Conservation (phyloP, 2,329 filamentous ascomycete genomes). For the Rhinocladiella mackenziei region DNA sequence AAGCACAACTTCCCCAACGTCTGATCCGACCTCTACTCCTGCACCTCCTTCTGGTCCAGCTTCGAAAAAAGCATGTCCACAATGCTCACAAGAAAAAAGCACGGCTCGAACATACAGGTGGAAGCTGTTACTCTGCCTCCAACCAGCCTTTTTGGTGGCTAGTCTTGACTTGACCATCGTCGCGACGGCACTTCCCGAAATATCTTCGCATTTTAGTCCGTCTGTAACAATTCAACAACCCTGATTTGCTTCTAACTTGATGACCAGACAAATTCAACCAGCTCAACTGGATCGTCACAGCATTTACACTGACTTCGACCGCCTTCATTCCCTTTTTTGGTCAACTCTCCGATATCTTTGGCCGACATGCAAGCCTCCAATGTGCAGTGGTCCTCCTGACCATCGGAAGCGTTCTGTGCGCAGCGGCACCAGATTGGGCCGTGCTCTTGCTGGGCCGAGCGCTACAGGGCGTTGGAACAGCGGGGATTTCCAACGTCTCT, state of each 20-base stretch:
- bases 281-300: conserved; percentile 51
- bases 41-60: neutral
- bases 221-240: neutral
- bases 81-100: conserved; percentile 36
- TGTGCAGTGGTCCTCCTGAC: conserved; percentile 56
- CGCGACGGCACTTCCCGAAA: conserved; percentile 57
- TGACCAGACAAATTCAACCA: conserved; percentile 57
- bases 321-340: conserved; percentile 50
- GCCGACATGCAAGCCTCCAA: conserved; percentile 50
- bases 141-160: conserved; percentile 59
- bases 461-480: conserved; percentile 48
- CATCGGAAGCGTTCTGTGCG: conserved; percentile 50
- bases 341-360: conserved; percentile 52
- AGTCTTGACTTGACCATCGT: conserved; percentile 63
- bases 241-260: conserved; percentile 39
- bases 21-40: neutral
- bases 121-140: conserved; percentile 57
- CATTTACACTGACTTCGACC: conserved; percentile 64
- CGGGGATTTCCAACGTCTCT: conserved; percentile 56
- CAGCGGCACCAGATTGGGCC: conserved; percentile 45
- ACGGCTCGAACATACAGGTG: conserved; percentile 48
- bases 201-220: conserved; percentile 61
- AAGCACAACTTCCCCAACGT: neutral
- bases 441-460: conserved; percentile 52
- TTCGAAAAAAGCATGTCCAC: conserved; percentile 17